Base-by-base conservation (phyloP, 495 filamentous ascomycete species). In the Neurospora sp. region DNA sequence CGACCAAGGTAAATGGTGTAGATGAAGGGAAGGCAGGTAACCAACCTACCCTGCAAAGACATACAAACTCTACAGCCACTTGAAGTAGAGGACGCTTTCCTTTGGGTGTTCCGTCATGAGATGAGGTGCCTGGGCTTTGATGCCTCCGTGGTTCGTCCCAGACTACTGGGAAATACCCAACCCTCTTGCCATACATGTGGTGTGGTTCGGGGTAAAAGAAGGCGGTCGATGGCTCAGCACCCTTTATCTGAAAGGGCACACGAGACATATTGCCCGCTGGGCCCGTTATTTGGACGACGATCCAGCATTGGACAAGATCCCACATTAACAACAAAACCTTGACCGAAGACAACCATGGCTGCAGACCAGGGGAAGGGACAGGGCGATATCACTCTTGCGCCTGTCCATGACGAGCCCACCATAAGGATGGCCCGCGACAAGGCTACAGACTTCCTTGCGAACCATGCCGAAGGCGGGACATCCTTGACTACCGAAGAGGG, bases 401-500 rank as follows among this genome's bases (percentile, higher is more conserved):
- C 73, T 10, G 40, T 70, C n/a, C 46, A 53, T 40, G 14, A 73
- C n/a, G 14, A 65, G 1, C 35, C 68, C 0, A 41, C 72, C 4
- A 59, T 31, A 16, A 71, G 27, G 31, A 22, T 20, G 0, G 48
- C 40, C 12, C 77, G 72, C 59, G 82, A 84, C 44, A 84, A 80
- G 48, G 82, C 82, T n/a, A 82, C 81, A 12, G 77, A 82, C 68
- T 83, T 83, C 72, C 82, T 85, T 71, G 77, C 75, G 35, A 77
- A 77, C 46, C 82, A 84, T 71, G 79, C 76, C 71, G 61, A 31
- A 22, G 77, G 78, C 70, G 76, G 82, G 53, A 73, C 75, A 9
- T 69, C 71, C 4, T 82, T 83, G 73, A 78, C 73, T 4, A 81
- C 81, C 74, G 81, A 82, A 16, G 81, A 84, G 71, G 82, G 83